A percentile compares a stretch with the other conserved stretches of the same genome.
phyloP scores from a whole-genome alignment of 257 asterid species.

The Solanum pennellii region DNA sequence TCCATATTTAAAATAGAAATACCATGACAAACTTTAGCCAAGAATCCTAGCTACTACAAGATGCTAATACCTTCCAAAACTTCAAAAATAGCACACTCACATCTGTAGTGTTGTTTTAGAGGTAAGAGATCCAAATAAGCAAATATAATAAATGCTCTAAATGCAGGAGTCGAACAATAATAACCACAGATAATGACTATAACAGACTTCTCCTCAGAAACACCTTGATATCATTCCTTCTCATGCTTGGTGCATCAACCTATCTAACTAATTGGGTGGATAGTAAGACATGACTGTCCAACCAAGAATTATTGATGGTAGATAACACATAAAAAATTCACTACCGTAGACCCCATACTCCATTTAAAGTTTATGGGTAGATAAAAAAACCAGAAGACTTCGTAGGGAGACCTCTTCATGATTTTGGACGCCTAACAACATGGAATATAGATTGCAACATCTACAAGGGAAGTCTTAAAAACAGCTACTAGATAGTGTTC shows the following conservation, averaged over 20 bases:
- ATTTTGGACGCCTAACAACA: neutral
- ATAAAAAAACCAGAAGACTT: neutral
- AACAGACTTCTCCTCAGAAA: neutral
- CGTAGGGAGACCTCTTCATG: too few relatives aligned
- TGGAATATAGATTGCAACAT: neutral
- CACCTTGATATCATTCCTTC: neutral
- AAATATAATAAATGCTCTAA: neutral
- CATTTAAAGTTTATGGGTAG: neutral
- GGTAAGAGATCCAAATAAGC: neutral
- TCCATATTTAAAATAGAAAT: neutral
- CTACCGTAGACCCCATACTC: neutral
- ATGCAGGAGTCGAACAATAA: neutral
- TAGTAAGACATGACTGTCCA: too few relatives aligned
- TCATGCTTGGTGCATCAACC: neutral
- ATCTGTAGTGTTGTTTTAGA: neutral
- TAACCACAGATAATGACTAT: neutral
- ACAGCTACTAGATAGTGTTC: neutral
- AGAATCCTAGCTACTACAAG: neutral
- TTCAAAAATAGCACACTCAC: neutral
- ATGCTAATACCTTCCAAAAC: neutral
- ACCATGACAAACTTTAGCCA: neutral
- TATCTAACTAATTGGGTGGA: too few relatives aligned
- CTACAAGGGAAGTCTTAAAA: neutral
- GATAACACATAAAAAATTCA: too few relatives aligned
- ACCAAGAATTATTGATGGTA: too few relatives aligned